A percentile compares a stretch with the other conserved stretches of the same genome.
Evolutionary conservation across 2,329 filamentous ascomycete genomes (phyloP).

Genomic region (Dactylellina cionopaga): DNA sequence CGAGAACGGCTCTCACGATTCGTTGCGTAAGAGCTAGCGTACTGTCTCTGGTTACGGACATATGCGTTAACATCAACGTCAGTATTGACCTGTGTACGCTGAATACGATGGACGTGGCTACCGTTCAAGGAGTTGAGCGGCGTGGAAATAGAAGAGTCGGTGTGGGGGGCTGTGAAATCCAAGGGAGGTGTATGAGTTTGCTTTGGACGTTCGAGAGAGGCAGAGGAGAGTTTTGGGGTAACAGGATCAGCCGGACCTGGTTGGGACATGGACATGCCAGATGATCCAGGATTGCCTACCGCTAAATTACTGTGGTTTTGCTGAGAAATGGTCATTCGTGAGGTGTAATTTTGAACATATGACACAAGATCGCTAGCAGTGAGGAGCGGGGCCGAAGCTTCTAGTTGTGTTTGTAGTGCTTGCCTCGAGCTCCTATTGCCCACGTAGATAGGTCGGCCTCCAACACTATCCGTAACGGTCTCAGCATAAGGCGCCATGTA

Average conservation of each 20-base stretch:
- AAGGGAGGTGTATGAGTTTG: not conserved
- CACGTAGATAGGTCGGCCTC: not conserved
- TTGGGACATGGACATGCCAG: constrained; percentile 18
- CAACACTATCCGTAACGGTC: not conserved
- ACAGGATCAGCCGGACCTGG: constrained; percentile 20
- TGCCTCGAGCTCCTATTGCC: not conserved
- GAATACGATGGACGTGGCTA: not conserved
- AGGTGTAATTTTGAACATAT: constrained; percentile 51
- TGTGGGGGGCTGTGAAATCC: not conserved
- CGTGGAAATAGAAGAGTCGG: not conserved
- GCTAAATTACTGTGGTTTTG: not conserved
- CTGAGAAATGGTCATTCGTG: constrained; percentile 31
- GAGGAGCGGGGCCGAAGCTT: constrained; percentile 9
- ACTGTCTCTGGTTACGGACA: not conserved
- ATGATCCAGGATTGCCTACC: not conserved
- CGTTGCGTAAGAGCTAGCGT: not conserved
- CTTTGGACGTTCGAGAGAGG: constrained; percentile 28
- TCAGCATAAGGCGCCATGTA: constrained; percentile 23
- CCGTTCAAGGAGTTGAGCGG: not conserved
- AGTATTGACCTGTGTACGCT: not conserved
- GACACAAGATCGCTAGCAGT: constrained; percentile 53
- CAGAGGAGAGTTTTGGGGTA: constrained; percentile 40
- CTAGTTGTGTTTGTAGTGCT: not conserved
- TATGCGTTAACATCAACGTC: not conserved
- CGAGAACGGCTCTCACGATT: constrained; percentile 11